Evolutionary conservation across 306 rosid genomes (phyloP).

Genomic region (Mucuna pruriens): DNA sequence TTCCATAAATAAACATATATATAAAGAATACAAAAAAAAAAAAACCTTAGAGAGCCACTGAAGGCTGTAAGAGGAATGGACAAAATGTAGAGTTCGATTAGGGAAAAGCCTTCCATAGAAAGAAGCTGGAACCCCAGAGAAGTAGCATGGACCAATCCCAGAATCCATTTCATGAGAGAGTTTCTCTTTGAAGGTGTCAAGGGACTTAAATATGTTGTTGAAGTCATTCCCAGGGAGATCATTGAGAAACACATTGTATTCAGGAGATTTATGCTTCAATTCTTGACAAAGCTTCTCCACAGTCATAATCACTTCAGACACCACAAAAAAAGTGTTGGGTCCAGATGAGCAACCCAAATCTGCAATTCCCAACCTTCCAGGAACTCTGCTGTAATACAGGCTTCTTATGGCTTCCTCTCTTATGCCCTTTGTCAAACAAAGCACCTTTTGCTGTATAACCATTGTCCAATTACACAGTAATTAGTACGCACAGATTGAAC

Average conservation of each 20-base stretch:
- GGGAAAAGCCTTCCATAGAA: constrained; percentile 62
- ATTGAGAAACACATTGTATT: constrained; percentile 48
- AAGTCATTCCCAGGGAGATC: constrained; percentile 60
- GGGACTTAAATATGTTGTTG: constrained; percentile 49
- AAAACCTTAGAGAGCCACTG: constrained; percentile 60
- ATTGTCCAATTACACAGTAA: neutral
- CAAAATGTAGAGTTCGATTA: constrained; percentile 39
- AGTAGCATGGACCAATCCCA: constrained; percentile 46
- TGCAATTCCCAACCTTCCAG: constrained; percentile 43
- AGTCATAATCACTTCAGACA: constrained; percentile 38
- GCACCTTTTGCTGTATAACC: constrained; percentile 44
- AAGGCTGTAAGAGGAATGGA: constrained; percentile 53
- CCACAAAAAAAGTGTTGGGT: constrained; percentile 51
- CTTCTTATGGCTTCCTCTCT: constrained; percentile 48
- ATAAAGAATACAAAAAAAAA: too few relatives aligned
- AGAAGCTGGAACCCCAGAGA: constrained; percentile 58
- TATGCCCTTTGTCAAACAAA: constrained; percentile 39
- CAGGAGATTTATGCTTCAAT: constrained; percentile 22
- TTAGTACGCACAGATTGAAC: too few relatives aligned
- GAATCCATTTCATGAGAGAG: constrained; percentile 19
- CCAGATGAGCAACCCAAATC: constrained; percentile 70
- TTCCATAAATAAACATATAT: too few relatives aligned
- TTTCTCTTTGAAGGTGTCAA: constrained; percentile 42
- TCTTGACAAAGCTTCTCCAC: constrained; percentile 41
- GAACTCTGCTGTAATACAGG: constrained; percentile 23